phyloP scores from a whole-genome alignment of 1,139 yeast species.

The Lodderomyces metapsilosis region DNA sequence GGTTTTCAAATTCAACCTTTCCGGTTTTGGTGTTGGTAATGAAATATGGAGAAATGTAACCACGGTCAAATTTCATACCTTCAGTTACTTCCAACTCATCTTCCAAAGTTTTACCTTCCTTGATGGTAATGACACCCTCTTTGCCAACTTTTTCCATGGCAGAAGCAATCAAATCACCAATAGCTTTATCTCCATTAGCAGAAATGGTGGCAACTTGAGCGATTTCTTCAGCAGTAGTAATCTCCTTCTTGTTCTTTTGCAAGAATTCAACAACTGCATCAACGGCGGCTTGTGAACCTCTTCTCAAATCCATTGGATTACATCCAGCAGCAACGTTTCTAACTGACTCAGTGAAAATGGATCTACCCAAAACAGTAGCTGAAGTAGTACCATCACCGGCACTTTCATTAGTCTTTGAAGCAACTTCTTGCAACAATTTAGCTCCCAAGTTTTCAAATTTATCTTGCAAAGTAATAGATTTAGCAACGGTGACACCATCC shows the following conservation, averaged over 20 bases:
- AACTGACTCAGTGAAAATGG: constrained; percentile 95
- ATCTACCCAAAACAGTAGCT: constrained; percentile 95
- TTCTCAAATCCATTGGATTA: constrained; percentile 98
- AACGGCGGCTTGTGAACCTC: constrained; percentile 98
- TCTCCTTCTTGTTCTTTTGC: constrained; percentile 90
- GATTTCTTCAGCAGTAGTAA: constrained; percentile 94
- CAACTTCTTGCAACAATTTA: constrained; percentile 93
- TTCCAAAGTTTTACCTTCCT: constrained; percentile 94
- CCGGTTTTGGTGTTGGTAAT: constrained; percentile 96
- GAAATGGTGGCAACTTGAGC: constrained; percentile 99
- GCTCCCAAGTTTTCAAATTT: constrained; percentile 98
- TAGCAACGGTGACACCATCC: constrained; percentile 99
- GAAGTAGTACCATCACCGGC: constrained; percentile 99
- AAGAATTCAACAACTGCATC: constrained; percentile 91
- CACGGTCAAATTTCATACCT: constrained; percentile 99
- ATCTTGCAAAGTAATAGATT: constrained; percentile 80
- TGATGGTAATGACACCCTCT: constrained; percentile 98
- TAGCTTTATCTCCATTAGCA: constrained; percentile 95
- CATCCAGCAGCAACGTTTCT: constrained; percentile 99
- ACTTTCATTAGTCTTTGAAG: constrained; percentile 95
- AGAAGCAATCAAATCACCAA: constrained; percentile 88
- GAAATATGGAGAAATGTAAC: constrained; percentile 96
- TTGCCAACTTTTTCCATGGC: constrained; percentile 99
- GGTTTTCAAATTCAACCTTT: constrained; percentile 96
- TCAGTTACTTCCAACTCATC: constrained; percentile 97